Percentiles rank a stretch among this genome's conserved stretches.
Evolutionary conservation across 108 stramenopile genomes (phyloP).

Genomic region (Skeletonema grethae): DNA sequence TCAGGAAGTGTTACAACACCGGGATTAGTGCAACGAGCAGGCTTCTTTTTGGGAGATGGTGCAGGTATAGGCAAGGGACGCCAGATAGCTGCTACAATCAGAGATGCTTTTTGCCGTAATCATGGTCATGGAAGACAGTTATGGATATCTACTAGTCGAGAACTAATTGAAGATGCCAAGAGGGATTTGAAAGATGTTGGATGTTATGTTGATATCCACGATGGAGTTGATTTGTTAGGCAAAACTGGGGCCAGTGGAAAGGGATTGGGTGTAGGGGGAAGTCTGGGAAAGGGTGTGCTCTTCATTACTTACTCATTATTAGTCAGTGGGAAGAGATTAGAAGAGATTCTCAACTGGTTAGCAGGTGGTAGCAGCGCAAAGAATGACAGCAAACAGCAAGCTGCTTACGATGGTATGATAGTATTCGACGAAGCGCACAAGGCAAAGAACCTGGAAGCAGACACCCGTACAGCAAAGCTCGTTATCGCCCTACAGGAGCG

Average conservation of each 20-base stretch:
- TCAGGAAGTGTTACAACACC: constrained; percentile 3
- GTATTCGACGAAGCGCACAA: constrained; percentile 86
- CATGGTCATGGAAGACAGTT: constrained; percentile 54
- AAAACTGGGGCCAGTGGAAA: constrained; percentile 22
- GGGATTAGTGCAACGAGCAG: constrained; percentile 22
- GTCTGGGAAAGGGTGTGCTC: constrained; percentile 22
- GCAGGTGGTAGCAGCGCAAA: constrained; percentile 36
- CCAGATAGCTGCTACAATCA: constrained; percentile 60
- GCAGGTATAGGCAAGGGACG: constrained; percentile 87
- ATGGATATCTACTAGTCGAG: constrained; percentile 63
- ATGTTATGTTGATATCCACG: constrained; percentile 45
- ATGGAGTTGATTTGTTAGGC: constrained; percentile 39
- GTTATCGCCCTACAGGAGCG: constrained; percentile 69
- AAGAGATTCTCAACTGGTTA: constrained; percentile 73
- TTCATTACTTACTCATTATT: constrained; percentile 59
- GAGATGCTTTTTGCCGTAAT: constrained; percentile 49
- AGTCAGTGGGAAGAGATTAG: constrained; percentile 59
- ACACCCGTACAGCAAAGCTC: constrained; percentile 65
- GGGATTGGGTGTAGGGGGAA: constrained; percentile 23
- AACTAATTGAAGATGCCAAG: constrained; percentile 59
- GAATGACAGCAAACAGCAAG: neutral
- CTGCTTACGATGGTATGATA: constrained; percentile 68
- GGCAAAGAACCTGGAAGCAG: constrained; percentile 74
- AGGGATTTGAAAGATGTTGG: constrained; percentile 64
- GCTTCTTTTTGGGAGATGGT: constrained; percentile 90